Evolutionary conservation across 345 rosid genomes (phyloP).

Genomic region (Dimocarpus longan): DNA sequence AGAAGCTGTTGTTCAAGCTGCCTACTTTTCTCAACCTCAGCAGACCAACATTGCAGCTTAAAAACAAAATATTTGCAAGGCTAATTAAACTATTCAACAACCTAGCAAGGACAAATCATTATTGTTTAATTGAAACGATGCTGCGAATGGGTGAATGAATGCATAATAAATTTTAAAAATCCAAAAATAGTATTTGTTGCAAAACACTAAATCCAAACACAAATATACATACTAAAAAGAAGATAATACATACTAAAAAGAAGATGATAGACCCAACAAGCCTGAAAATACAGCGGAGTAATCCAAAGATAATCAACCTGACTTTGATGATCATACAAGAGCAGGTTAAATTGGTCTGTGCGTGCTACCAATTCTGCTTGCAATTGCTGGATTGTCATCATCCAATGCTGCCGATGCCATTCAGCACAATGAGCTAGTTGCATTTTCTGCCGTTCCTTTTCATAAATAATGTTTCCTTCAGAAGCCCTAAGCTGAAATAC

Average conservation of each 20-base stretch:
- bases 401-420: constrained; percentile 76
- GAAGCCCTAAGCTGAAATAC: constrained; percentile 78
- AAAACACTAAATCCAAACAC: not conserved
- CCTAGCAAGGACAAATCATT: not conserved
- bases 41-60: constrained; percentile 49
- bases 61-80: not conserved
- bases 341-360: constrained; percentile 82
- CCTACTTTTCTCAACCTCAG: constrained; percentile 86
- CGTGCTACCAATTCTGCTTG: constrained; percentile 84
- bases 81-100: not conserved
- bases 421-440: constrained; percentile 68
- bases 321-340: constrained; percentile 89
- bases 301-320: constrained; percentile 60
- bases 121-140: not conserved
- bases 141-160: not conserved
- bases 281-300: constrained; percentile 9
- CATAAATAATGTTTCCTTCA: constrained; percentile 75
- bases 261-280: constrained; percentile 2
- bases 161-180: not conserved
- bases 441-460: constrained; percentile 83
- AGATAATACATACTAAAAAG: not conserved
- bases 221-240: not conserved
- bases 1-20: constrained; percentile 29
- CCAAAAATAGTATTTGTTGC: not conserved
- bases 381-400: constrained; percentile 59